Base-by-base conservation (phyloP, 495 filamentous ascomycete genomes). In the Penicillium verhagenii region DNA sequence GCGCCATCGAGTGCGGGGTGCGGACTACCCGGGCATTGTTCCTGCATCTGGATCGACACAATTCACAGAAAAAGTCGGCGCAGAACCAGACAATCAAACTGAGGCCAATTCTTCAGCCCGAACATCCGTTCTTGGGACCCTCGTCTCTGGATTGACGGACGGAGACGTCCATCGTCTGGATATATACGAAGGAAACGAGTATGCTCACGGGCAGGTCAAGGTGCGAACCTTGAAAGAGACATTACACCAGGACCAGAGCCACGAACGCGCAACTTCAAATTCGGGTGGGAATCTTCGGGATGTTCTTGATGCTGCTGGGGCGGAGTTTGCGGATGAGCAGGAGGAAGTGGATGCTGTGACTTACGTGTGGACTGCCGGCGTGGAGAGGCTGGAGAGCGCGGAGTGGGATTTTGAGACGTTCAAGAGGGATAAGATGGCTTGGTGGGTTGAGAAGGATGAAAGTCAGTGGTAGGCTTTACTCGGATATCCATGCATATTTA, bases 401-500 rank as follows among this genome's bases (percentile, higher is more conserved):
- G 90, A 94, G 68, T 96, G 92, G 92, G 89, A 94, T 71, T 88
- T 88, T 72, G 84, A 86, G 51, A 79, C 83, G 35, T 92, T 92
- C 53, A 79, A 82, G 51, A 72, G 70, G 62, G 83, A 90, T 55
- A 90, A 88, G 73, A 65, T 91, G 76, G 60, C 66, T n/a, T 75
- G 70, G 66, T 81, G 79, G 79, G 63, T 79, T 56, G 60, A 51
- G 20, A 65, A 57, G 1, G 62, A 71, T 59, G 72, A 79, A 56
- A 62, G 63, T 35, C 64, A 76, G 44, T 73, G 71, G 70, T 72
- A 65, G 53, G 42, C n/a, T 54, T 57, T 21, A 46, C 16, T 24
- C 6, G 35, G 16, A 2, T 42, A 42, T 19, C 20, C 14, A 23
- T 45, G 10, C n/a, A 23, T 21, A n/a, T 9, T 24, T 21, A 10